Percentiles rank a stretch among this genome's conserved stretches.
Evolutionary conservation across 2,329 filamentous ascomycete species (phyloP).

Genomic region (Neonectria sp.): DNA sequence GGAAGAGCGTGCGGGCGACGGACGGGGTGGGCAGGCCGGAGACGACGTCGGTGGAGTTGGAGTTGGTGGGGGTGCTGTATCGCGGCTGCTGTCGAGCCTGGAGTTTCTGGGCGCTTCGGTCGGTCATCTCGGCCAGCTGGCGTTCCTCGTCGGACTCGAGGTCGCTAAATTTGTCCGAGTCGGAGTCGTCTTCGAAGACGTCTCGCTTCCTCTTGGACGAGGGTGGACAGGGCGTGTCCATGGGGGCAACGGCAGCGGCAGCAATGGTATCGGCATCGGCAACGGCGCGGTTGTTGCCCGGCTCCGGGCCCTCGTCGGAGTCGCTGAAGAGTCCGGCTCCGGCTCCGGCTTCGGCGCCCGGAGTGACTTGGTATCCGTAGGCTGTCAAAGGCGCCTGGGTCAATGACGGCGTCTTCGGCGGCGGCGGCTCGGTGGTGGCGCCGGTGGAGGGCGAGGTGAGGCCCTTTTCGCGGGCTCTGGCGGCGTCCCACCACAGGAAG

Average conservation of each 20-base stretch:
- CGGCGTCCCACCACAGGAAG: conserved; percentile 62
- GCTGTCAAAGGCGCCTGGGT: conserved; percentile 50
- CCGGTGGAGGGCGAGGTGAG: conserved; percentile 26
- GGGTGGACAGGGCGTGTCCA: conserved; percentile 39
- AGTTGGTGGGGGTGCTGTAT: conserved; percentile 47
- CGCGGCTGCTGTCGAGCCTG: conserved; percentile 21
- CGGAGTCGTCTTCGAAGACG: conserved; percentile 43
- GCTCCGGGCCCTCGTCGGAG: conserved; percentile 33
- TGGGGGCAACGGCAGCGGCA: background rate
- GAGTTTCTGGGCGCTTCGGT: conserved; percentile 52
- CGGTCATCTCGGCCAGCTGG: conserved; percentile 54
- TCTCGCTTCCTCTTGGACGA: conserved; percentile 51
- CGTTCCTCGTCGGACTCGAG: conserved; percentile 58
- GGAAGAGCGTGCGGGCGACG: conserved; percentile 55
- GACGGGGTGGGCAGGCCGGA: conserved; percentile 53
- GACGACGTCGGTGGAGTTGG: conserved; percentile 44
- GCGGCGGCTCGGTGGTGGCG: conserved; percentile 30
- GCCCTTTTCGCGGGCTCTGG: conserved; percentile 50
- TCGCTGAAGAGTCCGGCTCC: conserved; percentile 21
- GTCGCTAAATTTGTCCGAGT: conserved; percentile 51
- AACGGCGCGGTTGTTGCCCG: conserved; percentile 11
- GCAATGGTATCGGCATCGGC: background rate
- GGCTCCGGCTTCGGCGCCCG: background rate
- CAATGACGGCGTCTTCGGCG: conserved; percentile 46
- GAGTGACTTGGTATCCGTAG: conserved; percentile 45